A percentile compares a stretch with the other conserved stretches of the same genome.
Conservation (phyloP, 108 stramenopile species). For the Nitzschia sp. region DNA sequence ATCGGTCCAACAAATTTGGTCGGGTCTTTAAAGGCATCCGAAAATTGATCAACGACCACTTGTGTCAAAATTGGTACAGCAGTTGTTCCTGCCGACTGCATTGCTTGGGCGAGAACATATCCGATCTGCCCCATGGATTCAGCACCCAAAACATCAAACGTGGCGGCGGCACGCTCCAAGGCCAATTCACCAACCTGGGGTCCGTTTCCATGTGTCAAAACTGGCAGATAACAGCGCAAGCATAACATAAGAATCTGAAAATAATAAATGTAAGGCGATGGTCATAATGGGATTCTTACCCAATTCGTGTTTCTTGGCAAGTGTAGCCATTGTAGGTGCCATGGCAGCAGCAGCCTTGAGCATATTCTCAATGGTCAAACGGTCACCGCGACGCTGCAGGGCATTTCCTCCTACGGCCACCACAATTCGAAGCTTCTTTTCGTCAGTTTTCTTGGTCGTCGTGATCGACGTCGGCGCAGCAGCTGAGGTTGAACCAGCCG, state of each 20-base stretch:
- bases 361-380: slow-evolving; percentile 85
- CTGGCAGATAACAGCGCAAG: too few relatives aligned
- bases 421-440: slow-evolving; percentile 53
- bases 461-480: neutral
- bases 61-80: slow-evolving; percentile 76
- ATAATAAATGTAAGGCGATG: neutral
- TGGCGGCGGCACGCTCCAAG: slow-evolving; percentile 71
- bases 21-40: slow-evolving; percentile 75
- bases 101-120: slow-evolving; percentile 76
- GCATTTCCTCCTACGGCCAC: slow-evolving; percentile 87
- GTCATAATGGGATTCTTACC: too few relatives aligned
- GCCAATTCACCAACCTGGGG: slow-evolving; percentile 88
- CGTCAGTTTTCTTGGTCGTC: neutral
- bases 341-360: slow-evolving; percentile 85
- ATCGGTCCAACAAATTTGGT: slow-evolving; percentile 83
- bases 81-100: slow-evolving; percentile 51
- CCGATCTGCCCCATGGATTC: slow-evolving; percentile 87
- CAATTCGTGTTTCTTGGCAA: slow-evolving; percentile 65
- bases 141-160: slow-evolving; percentile 72
- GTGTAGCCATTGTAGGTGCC: slow-evolving; percentile 67
- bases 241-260: neutral
- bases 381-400: slow-evolving; percentile 82
- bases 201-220: slow-evolving; percentile 78
- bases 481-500: neutral
- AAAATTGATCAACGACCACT: slow-evolving; percentile 70